Base-by-base conservation (phyloP, 345 rosid species). In the Eucalyptus sp. region DNA sequence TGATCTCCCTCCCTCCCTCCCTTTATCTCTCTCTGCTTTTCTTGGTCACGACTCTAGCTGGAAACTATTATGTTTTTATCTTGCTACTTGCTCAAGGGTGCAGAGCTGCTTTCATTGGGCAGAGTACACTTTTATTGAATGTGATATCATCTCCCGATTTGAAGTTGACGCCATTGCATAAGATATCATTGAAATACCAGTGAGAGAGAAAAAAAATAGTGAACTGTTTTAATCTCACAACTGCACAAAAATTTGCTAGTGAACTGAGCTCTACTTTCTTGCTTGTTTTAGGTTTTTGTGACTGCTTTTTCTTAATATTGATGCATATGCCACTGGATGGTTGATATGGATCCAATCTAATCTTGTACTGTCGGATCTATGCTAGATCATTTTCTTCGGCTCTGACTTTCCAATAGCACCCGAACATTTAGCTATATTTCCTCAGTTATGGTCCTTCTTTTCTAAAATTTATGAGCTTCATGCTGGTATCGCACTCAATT, bases 401-500 rank as follows among this genome's bases (percentile, higher is more conserved):
- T 18, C 15, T 22, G 87, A 51, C 44, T 50, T 86, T 86, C 20
- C 33, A n/a, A 31, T 54, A 1, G 58, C 60, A 15, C 87, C 87
- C 58, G 8, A 3, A 86, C 87, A 86, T 50, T 18, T 37, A 37
- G 48, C 27, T 37, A 27, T 37, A 27, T 25, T 76, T 76, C 83
- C 83, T 76, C 48, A 20, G 48, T 76, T 5, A 76, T 76, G 48
- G 46, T 37, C 46, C 83, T 76, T 12, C 13, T 37, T 76, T 86
- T n/a, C 64, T 86, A 9, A 50, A 86, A 24, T 37, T 76, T 76
- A 37, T 76, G 27, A 41, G 15, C 83, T 90, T n/a, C 56, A 20
- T 94, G 92, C 89, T 96, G 97, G 97, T 95, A 22, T 96, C 98
- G 15, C 95, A 96, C 87, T 93, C 95, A 93, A 96, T 97, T 1